Evolutionary conservation across 2,329 filamentous ascomycete species (phyloP), one percentile per base, ranked within the genome.

Genomic region (Gremmenia infestans): DNA sequence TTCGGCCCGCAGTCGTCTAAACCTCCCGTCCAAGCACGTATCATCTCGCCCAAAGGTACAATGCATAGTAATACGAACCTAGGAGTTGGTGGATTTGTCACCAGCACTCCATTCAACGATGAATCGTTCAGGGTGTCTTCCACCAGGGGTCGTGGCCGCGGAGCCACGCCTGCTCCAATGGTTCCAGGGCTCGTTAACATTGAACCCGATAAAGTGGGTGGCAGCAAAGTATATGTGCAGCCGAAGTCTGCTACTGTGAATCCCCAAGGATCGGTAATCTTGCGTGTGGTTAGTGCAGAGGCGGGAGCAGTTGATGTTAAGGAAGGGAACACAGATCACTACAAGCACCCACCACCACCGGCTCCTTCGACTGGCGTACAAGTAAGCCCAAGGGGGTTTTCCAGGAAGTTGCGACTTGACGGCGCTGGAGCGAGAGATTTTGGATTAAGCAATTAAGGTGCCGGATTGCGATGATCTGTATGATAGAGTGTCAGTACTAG

Each of bases 1-100:
- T 79, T 80, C 62, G 85, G 85, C 4, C 84, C 85, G 9, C 83
- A 85, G 64, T 70, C 70, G 2, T 65, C 72, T 28, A 73, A 73
- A 23, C 65, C 76, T 4, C 83, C 83, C 0, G 74, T 86, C 3
- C 69, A 80, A 57, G 80, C 82, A 4, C 81, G 85, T 59, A 76
- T 86, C 19, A 67, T 88, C 53, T 72, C 76, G 50, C 75, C 78
- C 5, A 76, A 72, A 67, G 67, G 66, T 48, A 66, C 68, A 39
- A 67, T 67, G 45, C 70, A 68, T 55, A 64, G 64, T 48, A 43
- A 17, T 4, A 52, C 64, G n/a, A 52, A 55, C 2, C 47, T 71
- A 1, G 69, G 69, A 43, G 66, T 70, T 7, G 69, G 63, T 53
- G 69, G 69, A 39, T 62, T 71, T 46, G 64, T 70, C 8, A 55